Conservation (phyloP, 2,329 filamentous ascomycete genomes). For the Scytalidium sp. region DNA sequence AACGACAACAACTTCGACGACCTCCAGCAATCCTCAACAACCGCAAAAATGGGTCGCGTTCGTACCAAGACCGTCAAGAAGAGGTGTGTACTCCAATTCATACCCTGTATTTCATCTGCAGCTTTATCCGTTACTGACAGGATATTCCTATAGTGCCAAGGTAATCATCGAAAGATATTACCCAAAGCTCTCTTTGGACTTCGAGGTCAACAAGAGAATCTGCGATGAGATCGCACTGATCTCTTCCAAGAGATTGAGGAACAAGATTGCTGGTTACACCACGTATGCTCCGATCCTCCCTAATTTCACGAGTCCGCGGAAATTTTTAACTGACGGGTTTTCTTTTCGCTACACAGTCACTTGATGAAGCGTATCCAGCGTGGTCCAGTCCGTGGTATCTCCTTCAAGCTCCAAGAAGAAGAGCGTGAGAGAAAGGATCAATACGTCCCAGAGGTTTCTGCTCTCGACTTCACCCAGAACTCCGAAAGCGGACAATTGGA, state of each 20-base stretch:
- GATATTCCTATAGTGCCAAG: slow-evolving; percentile 72
- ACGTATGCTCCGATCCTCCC: slow-evolving; percentile 49
- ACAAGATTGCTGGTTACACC: slow-evolving; percentile 99
- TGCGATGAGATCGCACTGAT: slow-evolving; percentile 99
- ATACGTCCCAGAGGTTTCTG: slow-evolving; percentile 98
- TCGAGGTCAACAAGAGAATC: slow-evolving; percentile 99
- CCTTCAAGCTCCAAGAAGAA: slow-evolving; percentile 99
- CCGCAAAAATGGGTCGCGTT: slow-evolving; percentile 39
- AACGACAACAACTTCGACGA: background rate
- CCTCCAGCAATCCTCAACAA: slow-evolving; percentile 12
- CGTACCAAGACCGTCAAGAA: slow-evolving; percentile 39
- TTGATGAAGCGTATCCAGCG: slow-evolving; percentile 99
- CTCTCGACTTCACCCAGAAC: slow-evolving; percentile 96
- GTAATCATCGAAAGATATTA: slow-evolving; percentile 99
- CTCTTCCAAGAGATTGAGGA: slow-evolving; percentile 96
- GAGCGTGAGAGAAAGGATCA: slow-evolving; percentile 99
- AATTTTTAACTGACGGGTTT: too few relatives aligned
- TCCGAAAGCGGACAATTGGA: slow-evolving; percentile 91
- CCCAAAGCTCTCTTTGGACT: slow-evolving; percentile 97
- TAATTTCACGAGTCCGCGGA: too few relatives aligned
- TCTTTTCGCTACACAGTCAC: slow-evolving; percentile 41
- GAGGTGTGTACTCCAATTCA: slow-evolving; percentile 7
- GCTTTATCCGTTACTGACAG: slow-evolving; percentile 1
- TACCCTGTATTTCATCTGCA: too few relatives aligned
- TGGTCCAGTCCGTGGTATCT: slow-evolving; percentile 98